phyloP scores from a whole-genome alignment of 2,329 filamentous ascomycete species.

The Nakataea oryzae region DNA sequence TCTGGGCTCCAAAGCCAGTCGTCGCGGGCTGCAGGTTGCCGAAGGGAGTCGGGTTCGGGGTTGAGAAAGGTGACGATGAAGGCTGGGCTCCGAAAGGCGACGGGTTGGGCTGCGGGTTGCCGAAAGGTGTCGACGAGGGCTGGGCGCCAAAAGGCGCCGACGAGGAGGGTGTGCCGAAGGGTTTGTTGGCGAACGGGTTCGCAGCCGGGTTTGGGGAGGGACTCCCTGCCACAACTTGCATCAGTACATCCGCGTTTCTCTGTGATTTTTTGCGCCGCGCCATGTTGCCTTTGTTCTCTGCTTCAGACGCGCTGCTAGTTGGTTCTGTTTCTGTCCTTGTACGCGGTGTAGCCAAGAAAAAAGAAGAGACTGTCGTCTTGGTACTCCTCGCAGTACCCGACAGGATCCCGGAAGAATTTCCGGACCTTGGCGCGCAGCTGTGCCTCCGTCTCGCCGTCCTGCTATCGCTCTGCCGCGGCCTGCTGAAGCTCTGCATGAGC shows the following conservation, averaged over 20 bases:
- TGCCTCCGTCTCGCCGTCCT: not conserved
- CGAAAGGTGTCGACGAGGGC: not conserved
- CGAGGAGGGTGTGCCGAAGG: not conserved
- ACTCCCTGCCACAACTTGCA: conserved; percentile 2
- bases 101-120: not conserved
- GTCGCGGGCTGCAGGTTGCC: not conserved
- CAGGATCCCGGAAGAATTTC: too few species aligned
- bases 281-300: not conserved
- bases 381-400: too few species aligned
- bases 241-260: not conserved
- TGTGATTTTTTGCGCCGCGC: not conserved
- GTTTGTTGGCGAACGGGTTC: conserved; percentile 1
- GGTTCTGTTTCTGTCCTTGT: too few species aligned
- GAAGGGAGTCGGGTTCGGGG: not conserved
- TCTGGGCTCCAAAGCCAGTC: not conserved
- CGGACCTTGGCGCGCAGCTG: too few species aligned
- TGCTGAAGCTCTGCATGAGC: not conserved
- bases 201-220: conserved; percentile 4
- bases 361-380: too few species aligned
- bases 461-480: not conserved
- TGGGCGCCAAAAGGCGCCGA: conserved; percentile 1
- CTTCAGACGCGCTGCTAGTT: too few species aligned
- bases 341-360: too few species aligned
- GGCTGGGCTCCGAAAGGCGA: not conserved
- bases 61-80: too few species aligned